phyloP scores from a whole-genome alignment of 1,284 basidiomycete species.

The Porphyrellus sp. region DNA sequence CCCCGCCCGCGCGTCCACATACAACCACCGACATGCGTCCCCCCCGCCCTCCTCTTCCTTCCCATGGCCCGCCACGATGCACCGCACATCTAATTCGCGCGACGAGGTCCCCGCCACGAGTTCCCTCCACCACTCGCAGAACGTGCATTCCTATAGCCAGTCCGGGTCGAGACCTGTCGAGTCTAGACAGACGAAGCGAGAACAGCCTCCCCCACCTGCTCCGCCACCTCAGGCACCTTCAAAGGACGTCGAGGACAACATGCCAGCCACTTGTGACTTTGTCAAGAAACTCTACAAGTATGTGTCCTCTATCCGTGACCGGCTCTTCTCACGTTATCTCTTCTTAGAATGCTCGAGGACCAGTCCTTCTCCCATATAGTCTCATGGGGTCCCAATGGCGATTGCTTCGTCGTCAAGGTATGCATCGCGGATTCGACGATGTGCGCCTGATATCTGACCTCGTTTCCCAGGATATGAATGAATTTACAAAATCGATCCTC shows the following conservation, averaged over 20 bases:
- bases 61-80: conserved; percentile 25
- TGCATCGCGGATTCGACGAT: conserved; percentile 14
- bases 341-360: conserved; percentile 84
- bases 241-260: conserved; percentile 49
- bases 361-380: conserved; percentile 72
- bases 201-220: conserved; percentile 26
- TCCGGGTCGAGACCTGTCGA: conserved; percentile 16
- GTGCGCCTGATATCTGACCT: conserved; percentile 1
- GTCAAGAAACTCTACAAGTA: conserved; percentile 93
- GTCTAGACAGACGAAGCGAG: conserved; percentile 31
- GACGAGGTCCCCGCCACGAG: conserved; percentile 31
- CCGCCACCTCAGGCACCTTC: conserved; percentile 14
- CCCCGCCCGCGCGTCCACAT: conserved; percentile 25
- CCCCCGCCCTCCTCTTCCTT: conserved; percentile 25
- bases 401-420: conserved; percentile 91
- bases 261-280: conserved; percentile 84
- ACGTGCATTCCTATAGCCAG: conserved; percentile 22
- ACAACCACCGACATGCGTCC: conserved; percentile 28
- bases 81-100: conserved; percentile 39
- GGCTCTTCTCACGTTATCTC: conserved; percentile 2
- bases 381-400: conserved; percentile 83
- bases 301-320: conserved; percentile 23
- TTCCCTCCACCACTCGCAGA: conserved; percentile 20
- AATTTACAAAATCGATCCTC: conserved; percentile 91
- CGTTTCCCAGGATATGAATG: conserved; percentile 81